A percentile compares a stretch with the other conserved stretches of the same genome.
These are phyloP conservation scores for Eutrema heterophyllum DNA, from an alignment of 345 rosid genomes.

Conservation along the genomic window DNA sequence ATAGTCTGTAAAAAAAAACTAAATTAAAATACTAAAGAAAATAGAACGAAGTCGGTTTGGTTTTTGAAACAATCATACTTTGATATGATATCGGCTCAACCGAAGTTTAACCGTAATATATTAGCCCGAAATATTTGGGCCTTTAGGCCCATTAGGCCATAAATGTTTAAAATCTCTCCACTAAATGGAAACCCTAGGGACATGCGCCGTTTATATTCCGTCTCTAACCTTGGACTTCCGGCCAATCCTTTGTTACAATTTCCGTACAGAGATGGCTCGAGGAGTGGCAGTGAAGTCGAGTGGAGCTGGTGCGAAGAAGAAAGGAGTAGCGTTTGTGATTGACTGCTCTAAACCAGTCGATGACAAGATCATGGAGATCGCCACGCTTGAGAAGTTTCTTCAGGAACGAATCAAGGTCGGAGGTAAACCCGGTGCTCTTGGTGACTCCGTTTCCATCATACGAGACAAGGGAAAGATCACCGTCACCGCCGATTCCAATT, in stretches of 20 bases:
- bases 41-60: no score
- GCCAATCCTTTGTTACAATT: neutral
- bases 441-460: constrained; percentile 47
- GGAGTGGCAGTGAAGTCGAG: no score
- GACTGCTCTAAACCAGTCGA: constrained; percentile 77
- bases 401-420: constrained; percentile 80
- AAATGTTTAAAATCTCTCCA: neutral
- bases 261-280: constrained; percentile 23
- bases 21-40: no score
- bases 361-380: constrained; percentile 84
- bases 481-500: no score
- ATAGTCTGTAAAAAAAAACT: no score
- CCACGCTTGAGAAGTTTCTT: constrained; percentile 75
- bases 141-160: neutral
- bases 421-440: no score
- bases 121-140: no score
- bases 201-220: neutral
- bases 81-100: no score
- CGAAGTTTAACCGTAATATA: no score
- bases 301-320: constrained; percentile 58
- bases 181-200: neutral
- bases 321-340: constrained; percentile 49
- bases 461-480: constrained; percentile 52
- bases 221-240: neutral
- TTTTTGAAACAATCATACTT: no score